Base-by-base conservation (phyloP, 495 filamentous ascomycete species). In the Lasiosphaeria ovina region DNA sequence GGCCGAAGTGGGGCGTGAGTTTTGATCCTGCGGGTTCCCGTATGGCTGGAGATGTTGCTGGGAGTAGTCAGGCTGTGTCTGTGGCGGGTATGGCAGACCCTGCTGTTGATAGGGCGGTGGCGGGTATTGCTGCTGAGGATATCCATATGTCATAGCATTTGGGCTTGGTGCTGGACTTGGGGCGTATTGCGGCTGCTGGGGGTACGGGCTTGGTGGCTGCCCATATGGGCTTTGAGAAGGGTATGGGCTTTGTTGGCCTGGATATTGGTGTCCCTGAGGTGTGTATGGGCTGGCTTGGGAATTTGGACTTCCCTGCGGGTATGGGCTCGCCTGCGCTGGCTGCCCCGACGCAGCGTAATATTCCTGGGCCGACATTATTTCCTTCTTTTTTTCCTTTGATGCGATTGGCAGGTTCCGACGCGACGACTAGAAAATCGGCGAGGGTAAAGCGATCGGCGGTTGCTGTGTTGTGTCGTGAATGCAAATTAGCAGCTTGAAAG, bases 291-390 rank as follows among this genome's bases (percentile, higher is more conserved):
- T n/a, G 7, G 47, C 31, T 14, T 35, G 49, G 24, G 24, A 2
- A 24, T 24, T 24, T 24, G 24, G 24, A 24, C 24, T 24, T 24
- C 24, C 24, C 24, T 56, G 24, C 16, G 49, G 51, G 9, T 34
- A 34, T 7, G 14, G 36, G 7, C 40, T n/a, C 34, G 47, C 31
- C 31, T 35, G 49, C 24, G 54, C 54, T 55, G 54, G 54, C 40
- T 38, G 44, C 55, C 14, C 53, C 35, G 24, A 24, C 24, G 24
- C 47, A 58, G n/a, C 17, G 59, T 65, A 65, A 52, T 62, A 65
- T 12, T 62, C 63, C 55, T 65, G 59, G 0, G 59, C 63, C 9
- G 63, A 62, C 63, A 65, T 65, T 40, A 8, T 61, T 49, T 9
- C 6, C 44, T 47, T 11, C 12, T 47, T 14, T 47, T 47, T 24